phyloP scores from a whole-genome alignment of 2,329 filamentous ascomycete genomes.

The Diplodia sapinea region DNA sequence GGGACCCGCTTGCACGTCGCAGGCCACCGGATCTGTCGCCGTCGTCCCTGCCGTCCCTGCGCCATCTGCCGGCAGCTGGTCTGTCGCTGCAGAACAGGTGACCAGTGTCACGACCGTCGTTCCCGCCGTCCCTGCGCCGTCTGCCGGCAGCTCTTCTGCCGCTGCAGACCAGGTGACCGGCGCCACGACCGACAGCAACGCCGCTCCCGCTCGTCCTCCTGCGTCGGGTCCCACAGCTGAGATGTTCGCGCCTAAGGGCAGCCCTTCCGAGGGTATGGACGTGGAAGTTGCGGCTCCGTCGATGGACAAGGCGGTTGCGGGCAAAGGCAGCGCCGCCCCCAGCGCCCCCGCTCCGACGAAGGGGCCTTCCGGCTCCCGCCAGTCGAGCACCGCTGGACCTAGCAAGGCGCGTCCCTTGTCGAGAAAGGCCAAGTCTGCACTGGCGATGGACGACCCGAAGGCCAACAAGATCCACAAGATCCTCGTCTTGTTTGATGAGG shows the following conservation, averaged over 20 bases:
- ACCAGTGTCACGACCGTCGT: neutral
- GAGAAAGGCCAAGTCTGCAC: too few relatives aligned
- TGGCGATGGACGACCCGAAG: too few relatives aligned
- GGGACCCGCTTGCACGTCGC: too few relatives aligned
- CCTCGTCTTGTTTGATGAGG: too few relatives aligned
- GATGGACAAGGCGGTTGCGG: neutral
- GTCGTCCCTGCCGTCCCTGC: neutral
- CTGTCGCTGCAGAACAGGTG: neutral
- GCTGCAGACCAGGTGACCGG: neutral
- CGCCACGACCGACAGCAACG: neutral
- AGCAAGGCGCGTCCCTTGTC: too few relatives aligned
- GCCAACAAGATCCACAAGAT: too few relatives aligned
- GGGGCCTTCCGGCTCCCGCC: too few relatives aligned
- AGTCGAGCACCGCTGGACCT: too few relatives aligned
- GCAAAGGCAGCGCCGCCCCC: too few relatives aligned
- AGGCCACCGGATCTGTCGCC: neutral
- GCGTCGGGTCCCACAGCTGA: neutral
- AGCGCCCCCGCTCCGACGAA: too few relatives aligned
- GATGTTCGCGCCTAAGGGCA: neutral
- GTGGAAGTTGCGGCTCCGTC: neutral
- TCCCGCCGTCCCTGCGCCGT: neutral
- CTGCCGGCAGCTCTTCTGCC: neutral
- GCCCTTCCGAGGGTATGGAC: neutral
- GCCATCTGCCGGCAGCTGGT: neutral
- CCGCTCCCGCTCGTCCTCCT: neutral